Base-by-base conservation (phyloP, 177 flowering plant genomes). In the Telopea speciosissima region DNA sequence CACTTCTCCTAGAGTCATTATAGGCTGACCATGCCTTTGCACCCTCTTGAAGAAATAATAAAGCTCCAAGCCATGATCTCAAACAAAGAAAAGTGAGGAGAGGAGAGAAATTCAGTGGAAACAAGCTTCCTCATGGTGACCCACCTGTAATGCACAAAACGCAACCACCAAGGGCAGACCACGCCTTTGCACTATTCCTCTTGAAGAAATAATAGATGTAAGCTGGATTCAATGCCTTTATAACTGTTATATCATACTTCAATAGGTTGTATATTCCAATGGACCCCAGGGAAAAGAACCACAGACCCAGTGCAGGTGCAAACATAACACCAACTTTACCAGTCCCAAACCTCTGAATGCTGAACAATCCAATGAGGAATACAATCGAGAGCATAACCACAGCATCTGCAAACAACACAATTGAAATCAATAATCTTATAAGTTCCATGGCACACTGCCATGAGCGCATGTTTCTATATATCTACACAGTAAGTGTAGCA, bases 81-180 rank as follows among this genome's bases (percentile, higher is more conserved):
- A 16, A 58, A 58, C n/a, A 16, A n/a, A 58, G 61, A 58, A 21
- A n/a, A n/a, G 23, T 19, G n/a, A 7, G 61, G n/a, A 21, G 61
- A 58, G 7, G n/a, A 58, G n/a, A 58, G 23, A 19, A 58, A n/a
- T 58, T 58, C 24, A 58, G 23, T 58, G 61, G 61, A n/a, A 58
- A 19, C 17, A 49, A 16, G 17, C 7, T 58, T 58, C 14, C n/a
- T n/a, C 0, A 58, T 1, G 24, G 56, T 69, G 45, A 70, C 24
- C 59, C 72, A 89, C 98, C 98, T 82, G 99, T 96, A 66, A 96
- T 89, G 85, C 98, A 96, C 78, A 96, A 82, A 75, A 93, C 98
- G 72, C 99, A 96, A 69, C 99, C 99, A 64, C 99, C 99, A 73
- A 96, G 99, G 75, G 98, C 87, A 67, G 97, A 93, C 98, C 99